Evolutionary conservation across 345 rosid genomes (phyloP).

Genomic region (Raphanus raphanistrum): DNA sequence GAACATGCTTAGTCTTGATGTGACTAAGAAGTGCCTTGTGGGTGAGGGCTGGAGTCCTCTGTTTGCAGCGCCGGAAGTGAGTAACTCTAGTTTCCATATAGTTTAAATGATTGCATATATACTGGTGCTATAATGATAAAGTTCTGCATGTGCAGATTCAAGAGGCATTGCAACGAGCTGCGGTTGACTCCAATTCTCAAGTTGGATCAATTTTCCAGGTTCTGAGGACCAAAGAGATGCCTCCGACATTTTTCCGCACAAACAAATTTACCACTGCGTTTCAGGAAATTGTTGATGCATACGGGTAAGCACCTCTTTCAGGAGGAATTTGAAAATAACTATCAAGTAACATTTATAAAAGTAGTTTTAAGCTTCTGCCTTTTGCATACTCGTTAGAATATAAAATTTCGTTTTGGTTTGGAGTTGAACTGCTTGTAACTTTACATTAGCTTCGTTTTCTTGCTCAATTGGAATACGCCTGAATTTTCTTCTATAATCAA

Average conservation of each 20-base stretch:
- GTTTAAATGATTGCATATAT: not conserved
- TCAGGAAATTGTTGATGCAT: slow-evolving; percentile 96
- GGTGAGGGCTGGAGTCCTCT: slow-evolving; percentile 98
- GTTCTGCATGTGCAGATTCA: slow-evolving; percentile 73
- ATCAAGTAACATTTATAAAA: not conserved
- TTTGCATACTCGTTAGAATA: too few relatives aligned
- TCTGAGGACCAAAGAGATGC: slow-evolving; percentile 80
- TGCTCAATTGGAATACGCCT: not conserved
- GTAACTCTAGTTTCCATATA: slow-evolving; percentile 12
- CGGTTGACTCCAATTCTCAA: slow-evolving; percentile 89
- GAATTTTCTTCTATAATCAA: not conserved
- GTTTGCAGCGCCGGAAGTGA: slow-evolving; percentile 82
- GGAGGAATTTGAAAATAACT: not conserved
- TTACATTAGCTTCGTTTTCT: not conserved
- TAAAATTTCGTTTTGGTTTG: too few relatives aligned
- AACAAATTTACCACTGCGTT: slow-evolving; percentile 88
- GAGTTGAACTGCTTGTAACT: not conserved
- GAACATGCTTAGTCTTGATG: slow-evolving; percentile 97
- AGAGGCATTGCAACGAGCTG: slow-evolving; percentile 89
- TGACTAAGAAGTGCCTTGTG: slow-evolving; percentile 91
- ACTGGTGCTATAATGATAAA: slow-evolving; percentile 10
- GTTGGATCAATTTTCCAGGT: slow-evolving; percentile 88
- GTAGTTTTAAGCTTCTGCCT: not conserved
- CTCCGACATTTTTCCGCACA: slow-evolving; percentile 89
- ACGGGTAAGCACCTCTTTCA: slow-evolving; percentile 69